These are phyloP conservation scores for Mollisia scopiformis DNA, from an alignment of 2,329 filamentous ascomycete genomes.

Conservation along the genomic window DNA sequence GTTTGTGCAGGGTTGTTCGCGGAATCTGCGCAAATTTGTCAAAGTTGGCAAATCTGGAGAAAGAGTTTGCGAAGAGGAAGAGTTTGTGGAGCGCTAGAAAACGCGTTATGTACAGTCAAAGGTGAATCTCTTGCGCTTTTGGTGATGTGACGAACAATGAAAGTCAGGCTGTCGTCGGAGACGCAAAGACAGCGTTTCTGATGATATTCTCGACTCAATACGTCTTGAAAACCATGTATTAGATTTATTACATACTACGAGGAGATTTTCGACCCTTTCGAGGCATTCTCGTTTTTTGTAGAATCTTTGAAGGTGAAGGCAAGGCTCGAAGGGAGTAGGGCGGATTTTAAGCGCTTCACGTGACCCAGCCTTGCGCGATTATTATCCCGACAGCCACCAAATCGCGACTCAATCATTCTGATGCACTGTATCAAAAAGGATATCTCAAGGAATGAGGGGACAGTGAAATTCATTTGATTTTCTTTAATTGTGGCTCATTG, in stretches of 20 bases:
- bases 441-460: no score
- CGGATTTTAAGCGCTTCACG: neutral
- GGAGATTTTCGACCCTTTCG: no score
- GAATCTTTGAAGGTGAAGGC: neutral
- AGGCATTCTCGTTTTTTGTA: neutral
- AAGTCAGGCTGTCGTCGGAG: no score
- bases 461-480: no score
- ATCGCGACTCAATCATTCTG: neutral
- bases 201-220: no score
- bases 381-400: no score
- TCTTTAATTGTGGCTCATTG: neutral
- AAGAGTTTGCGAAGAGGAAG: conserved; percentile 4
- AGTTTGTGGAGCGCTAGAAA: neutral
- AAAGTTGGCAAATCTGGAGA: neutral
- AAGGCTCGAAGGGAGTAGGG: no score
- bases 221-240: no score
- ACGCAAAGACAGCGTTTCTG: no score
- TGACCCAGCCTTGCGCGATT: neutral
- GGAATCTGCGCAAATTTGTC: neutral
- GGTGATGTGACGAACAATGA: no score
- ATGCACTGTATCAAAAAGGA: no score
- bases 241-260: no score
- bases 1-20: neutral
- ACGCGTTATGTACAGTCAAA: neutral
- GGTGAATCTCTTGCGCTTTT: neutral